Evolutionary conservation across 441 rosid species (phyloP).

Genomic region (Mallotus repandus): DNA sequence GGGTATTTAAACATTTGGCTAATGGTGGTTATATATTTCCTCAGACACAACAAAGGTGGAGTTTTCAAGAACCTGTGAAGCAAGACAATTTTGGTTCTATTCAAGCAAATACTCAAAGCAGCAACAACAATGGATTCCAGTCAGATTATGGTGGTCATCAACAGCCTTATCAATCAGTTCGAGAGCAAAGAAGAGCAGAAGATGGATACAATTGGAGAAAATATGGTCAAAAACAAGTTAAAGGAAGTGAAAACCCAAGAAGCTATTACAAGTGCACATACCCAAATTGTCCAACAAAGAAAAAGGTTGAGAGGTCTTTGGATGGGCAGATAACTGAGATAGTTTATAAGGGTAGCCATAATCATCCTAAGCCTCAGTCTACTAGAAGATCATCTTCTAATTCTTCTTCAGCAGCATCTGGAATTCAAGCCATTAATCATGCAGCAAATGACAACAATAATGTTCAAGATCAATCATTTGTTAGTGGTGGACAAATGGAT

Average conservation of each 20-base stretch:
- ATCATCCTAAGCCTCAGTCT: conserved; percentile 82
- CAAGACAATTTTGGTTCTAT: conserved; percentile 32
- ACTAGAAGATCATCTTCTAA: conserved; percentile 55
- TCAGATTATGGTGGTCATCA: conserved; percentile 36
- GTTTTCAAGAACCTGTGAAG: conserved; percentile 36
- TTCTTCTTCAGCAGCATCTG: conserved; percentile 14
- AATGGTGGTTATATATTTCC: neutral
- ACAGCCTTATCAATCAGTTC: conserved; percentile 39
- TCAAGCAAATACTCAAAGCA: conserved; percentile 33
- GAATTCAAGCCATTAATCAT: conserved; percentile 25
- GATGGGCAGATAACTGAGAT: conserved; percentile 96
- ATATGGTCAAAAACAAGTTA: conserved; percentile 93
- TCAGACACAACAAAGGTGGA: conserved; percentile 45
- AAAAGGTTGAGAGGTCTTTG: conserved; percentile 77
- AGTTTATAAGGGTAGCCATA: conserved; percentile 84
- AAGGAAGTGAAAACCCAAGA: conserved; percentile 94
- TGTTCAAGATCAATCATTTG: conserved; percentile 44
- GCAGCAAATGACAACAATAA: conserved; percentile 22
- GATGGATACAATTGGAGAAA: conserved; percentile 95
- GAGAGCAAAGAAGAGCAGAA: conserved; percentile 53
- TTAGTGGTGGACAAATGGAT: conserved; percentile 51
- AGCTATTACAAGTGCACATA: conserved; percentile 96
- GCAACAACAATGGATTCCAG: conserved; percentile 29
- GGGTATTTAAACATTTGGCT: neutral
- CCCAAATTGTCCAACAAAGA: conserved; percentile 83